These are phyloP conservation scores for Cytospora chrysosperma DNA, from an alignment of 2,329 filamentous ascomycete genomes.

Conservation along the genomic window DNA sequence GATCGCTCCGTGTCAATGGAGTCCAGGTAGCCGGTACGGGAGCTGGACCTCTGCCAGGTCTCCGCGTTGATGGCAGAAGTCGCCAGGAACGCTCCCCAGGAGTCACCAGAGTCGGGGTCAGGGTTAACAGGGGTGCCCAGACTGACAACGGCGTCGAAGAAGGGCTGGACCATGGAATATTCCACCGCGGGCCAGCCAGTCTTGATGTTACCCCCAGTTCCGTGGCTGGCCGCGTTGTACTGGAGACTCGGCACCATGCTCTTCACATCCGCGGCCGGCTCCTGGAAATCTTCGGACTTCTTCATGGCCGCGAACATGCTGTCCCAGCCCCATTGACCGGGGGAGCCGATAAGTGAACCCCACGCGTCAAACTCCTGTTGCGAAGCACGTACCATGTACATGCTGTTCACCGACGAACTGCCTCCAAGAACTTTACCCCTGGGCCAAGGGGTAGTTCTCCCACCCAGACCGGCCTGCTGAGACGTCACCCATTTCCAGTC, in stretches of 20 bases:
- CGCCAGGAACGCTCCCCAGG: constrained; percentile 14
- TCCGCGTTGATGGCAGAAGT: constrained; percentile 7
- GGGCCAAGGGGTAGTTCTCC: constrained; percentile 10
- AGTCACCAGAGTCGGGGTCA: constrained; percentile 10
- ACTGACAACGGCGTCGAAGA: neutral
- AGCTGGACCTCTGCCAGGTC: constrained; percentile 17
- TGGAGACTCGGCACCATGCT: constrained; percentile 8
- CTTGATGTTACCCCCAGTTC: constrained; percentile 12
- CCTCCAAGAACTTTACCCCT: constrained; percentile 16
- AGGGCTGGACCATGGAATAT: constrained; percentile 11
- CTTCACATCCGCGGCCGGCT: constrained; percentile 3
- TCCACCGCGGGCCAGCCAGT: constrained; percentile 6
- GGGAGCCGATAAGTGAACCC: constrained; percentile 10
- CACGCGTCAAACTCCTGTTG: constrained; percentile 11
- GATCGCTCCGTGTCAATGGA: neutral
- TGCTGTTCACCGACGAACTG: constrained; percentile 16
- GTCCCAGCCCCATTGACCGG: constrained; percentile 13
- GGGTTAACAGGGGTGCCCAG: constrained; percentile 1
- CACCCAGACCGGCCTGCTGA: constrained; percentile 7
- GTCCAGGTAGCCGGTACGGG: constrained; percentile 15
- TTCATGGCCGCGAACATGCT: constrained; percentile 16
- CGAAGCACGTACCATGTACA: constrained; percentile 16
- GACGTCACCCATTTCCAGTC: constrained; percentile 16
- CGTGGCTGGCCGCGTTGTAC: constrained; percentile 12
- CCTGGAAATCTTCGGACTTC: constrained; percentile 15